These are phyloP conservation scores for Nematocida major DNA, from an alignment of 371 early-diverging fungal species.

Conservation along the genomic window DNA sequence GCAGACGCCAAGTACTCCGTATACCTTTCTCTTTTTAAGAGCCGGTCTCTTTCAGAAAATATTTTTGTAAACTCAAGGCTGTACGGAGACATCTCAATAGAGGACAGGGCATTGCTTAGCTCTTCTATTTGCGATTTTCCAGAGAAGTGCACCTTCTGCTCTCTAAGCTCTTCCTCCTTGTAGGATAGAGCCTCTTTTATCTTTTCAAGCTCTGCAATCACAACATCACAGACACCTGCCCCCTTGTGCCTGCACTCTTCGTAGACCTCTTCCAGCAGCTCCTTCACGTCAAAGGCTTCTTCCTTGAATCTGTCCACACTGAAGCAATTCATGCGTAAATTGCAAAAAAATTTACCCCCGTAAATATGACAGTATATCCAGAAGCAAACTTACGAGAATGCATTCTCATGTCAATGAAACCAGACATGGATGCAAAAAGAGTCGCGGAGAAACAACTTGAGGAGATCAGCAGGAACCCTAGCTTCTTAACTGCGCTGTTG, in stretches of 20 bases:
- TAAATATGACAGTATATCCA: constrained; percentile 23
- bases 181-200: constrained; percentile 34
- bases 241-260: background rate
- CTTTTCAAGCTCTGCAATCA: constrained; percentile 3
- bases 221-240: background rate
- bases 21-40: background rate
- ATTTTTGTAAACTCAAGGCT: background rate
- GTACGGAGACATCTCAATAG: background rate
- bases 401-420: constrained; percentile 41
- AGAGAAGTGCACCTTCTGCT: background rate
- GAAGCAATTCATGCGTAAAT: constrained; percentile 11
- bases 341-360: constrained; percentile 48
- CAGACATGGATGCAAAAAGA: constrained; percentile 35
- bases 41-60: background rate
- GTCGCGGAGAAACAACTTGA: constrained; percentile 27
- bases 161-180: constrained; percentile 27
- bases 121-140: constrained; percentile 19
- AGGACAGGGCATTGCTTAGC: constrained; percentile 10
- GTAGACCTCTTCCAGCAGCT: constrained; percentile 30
- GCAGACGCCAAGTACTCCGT: background rate
- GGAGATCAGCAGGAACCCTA: constrained; percentile 8
- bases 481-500: constrained; percentile 15
- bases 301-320: constrained; percentile 43
- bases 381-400: constrained; percentile 41
- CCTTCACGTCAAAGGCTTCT: background rate